Evolutionary conservation across 2,329 filamentous ascomycete genomes (phyloP).

Genomic region (Coniochaeta prunicola): DNA sequence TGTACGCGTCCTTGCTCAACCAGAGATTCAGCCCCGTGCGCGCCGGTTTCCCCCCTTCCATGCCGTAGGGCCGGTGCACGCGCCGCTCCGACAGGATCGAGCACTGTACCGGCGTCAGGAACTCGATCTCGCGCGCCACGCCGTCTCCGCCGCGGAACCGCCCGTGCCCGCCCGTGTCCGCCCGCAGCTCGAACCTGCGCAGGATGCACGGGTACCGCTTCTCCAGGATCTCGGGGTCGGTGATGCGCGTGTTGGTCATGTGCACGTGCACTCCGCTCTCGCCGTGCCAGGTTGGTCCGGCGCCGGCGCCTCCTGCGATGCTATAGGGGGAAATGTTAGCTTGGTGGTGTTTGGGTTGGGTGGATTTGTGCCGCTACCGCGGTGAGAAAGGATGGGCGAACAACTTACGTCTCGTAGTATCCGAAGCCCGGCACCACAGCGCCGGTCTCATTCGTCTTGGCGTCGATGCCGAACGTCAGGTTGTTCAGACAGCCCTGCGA

Average conservation of each 20-base stretch:
- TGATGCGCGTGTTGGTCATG: conserved; percentile 72
- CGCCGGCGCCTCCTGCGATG: conserved; percentile 64
- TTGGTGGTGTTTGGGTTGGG: not conserved
- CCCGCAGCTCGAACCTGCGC: conserved; percentile 53
- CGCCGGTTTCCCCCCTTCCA: conserved; percentile 6
- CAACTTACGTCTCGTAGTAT: conserved; percentile 58
- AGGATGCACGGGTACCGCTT: conserved; percentile 62
- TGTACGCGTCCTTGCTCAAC: conserved; percentile 6
- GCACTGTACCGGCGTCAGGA: conserved; percentile 7
- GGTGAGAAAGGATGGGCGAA: too few species aligned
- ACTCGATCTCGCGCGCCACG: conserved; percentile 8
- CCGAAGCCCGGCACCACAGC: conserved; percentile 47
- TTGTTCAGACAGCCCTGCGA: conserved; percentile 77
- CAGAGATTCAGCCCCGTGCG: conserved; percentile 7
- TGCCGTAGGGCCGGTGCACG: conserved; percentile 7
- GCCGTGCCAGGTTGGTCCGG: conserved; percentile 59
- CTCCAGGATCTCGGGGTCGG: conserved; percentile 65
- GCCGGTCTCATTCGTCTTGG: conserved; percentile 12
- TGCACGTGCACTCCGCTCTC: conserved; percentile 63
- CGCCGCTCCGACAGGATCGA: conserved; percentile 8
- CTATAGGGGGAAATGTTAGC: not conserved
- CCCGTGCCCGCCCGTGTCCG: conserved; percentile 52
- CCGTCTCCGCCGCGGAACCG: conserved; percentile 6
- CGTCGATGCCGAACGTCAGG: conserved; percentile 68
- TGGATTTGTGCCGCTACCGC: not conserved